A percentile compares a stretch with the other conserved stretches of the same genome.
Evolutionary conservation across 2,329 filamentous ascomycete genomes (phyloP).

Genomic region (Septoria petroselini): DNA sequence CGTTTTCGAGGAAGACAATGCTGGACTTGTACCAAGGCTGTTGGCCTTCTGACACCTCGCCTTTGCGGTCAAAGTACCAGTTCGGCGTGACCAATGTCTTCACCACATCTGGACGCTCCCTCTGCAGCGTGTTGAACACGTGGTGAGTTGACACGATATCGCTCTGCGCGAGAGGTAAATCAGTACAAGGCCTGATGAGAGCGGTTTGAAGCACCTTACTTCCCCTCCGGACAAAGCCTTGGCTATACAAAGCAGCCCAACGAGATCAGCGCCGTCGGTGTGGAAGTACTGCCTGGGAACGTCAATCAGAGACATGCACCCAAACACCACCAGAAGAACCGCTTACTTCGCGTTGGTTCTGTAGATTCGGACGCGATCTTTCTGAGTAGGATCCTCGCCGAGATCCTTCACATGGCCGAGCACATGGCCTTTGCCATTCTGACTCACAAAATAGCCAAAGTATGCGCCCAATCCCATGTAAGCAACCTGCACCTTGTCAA

Average conservation of each 20-base stretch:
- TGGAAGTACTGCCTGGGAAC: constrained; percentile 74
- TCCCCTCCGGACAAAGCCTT: constrained; percentile 78
- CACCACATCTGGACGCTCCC: constrained; percentile 72
- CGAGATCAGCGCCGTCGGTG: constrained; percentile 76
- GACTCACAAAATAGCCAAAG: constrained; percentile 81
- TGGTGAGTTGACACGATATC: constrained; percentile 75
- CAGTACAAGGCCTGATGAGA: no score
- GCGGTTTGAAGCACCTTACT: no score
- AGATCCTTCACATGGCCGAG: constrained; percentile 87
- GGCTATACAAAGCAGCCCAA: constrained; percentile 77
- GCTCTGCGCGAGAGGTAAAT: no score
- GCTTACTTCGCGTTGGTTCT: constrained; percentile 53
- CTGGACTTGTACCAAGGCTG: constrained; percentile 43
- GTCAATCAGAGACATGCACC: neutral
- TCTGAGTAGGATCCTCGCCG: constrained; percentile 74
- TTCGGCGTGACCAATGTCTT: constrained; percentile 71
- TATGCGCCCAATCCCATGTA: constrained; percentile 82
- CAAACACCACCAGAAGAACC: neutral
- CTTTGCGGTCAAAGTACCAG: constrained; percentile 93
- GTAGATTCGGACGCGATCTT: constrained; percentile 85
- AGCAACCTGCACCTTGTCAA: constrained; percentile 41
- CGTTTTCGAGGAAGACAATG: constrained; percentile 74
- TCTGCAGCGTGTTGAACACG: constrained; percentile 76
- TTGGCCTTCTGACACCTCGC: constrained; percentile 72
- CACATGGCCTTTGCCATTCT: constrained; percentile 81